Percentiles rank a stretch among this genome's conserved stretches.
Conservation (phyloP, 345 rosid genomes). For the Aquilaria malaccensis region DNA sequence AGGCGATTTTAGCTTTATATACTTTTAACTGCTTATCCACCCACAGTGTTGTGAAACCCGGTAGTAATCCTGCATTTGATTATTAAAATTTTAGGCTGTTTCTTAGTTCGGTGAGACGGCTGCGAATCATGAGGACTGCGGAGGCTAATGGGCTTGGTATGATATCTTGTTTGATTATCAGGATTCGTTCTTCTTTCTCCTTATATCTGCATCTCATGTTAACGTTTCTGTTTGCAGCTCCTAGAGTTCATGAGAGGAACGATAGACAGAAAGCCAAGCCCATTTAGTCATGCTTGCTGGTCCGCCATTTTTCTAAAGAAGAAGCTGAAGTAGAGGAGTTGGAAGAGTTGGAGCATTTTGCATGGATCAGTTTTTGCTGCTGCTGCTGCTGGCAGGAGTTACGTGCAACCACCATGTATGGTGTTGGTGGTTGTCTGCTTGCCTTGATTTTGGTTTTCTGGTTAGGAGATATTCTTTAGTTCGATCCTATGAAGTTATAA, state of each 20-base stretch:
- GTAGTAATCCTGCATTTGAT: background rate
- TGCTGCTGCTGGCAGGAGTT: conserved; percentile 12
- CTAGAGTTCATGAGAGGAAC: conserved; percentile 49
- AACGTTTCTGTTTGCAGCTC: conserved; percentile 37
- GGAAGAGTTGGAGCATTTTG: conserved; percentile 17
- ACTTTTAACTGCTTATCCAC: no score
- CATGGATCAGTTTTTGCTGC: conserved; percentile 18
- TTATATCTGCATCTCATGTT: conserved; percentile 1
- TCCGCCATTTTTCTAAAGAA: background rate
- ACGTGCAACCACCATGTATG: conserved; percentile 1
- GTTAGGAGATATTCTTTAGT: conserved; percentile 30
- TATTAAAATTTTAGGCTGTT: conserved; percentile 55
- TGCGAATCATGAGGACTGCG: conserved; percentile 76
- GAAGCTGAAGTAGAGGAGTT: conserved; percentile 20
- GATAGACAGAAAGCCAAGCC: conserved; percentile 56
- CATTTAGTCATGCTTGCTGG: conserved; percentile 17
- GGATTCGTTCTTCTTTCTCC: background rate
- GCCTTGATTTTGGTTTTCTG: conserved; percentile 16
- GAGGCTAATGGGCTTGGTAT: conserved; percentile 87
- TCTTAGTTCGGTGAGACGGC: conserved; percentile 67
- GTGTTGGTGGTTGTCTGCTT: no score
- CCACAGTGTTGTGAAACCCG: background rate
- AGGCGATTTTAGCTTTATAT: background rate
- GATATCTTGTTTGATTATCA: conserved; percentile 8
- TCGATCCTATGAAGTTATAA: conserved; percentile 6